phyloP scores from a whole-genome alignment of 495 filamentous ascomycete genomes.

The Lasiosphaeris hirsuta region DNA sequence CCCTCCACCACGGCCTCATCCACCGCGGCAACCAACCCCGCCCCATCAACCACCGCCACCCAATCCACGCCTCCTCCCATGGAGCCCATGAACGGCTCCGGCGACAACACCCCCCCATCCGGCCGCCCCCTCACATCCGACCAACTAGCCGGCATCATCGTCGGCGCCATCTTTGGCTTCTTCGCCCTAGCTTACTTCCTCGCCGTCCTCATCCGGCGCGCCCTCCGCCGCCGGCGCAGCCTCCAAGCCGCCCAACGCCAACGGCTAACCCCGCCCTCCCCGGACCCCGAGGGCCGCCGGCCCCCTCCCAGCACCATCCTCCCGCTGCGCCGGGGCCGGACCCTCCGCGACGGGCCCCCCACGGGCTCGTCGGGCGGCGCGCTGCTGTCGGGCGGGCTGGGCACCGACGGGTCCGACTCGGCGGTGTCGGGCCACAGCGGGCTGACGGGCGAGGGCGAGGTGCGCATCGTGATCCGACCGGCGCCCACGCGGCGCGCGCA shows the following conservation, averaged over 20 bases:
- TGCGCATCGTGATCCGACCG: slow-evolving; percentile 29
- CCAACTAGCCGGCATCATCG: slow-evolving; percentile 24
- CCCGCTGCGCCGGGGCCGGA: too few species aligned
- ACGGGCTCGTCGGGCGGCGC: too few species aligned
- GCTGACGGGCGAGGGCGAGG: slow-evolving; percentile 24
- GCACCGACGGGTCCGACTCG: neutral
- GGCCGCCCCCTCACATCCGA: slow-evolving; percentile 7
- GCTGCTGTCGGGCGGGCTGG: neutral
- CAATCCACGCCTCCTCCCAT: neutral
- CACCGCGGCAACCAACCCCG: neutral
- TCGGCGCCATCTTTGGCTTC: slow-evolving; percentile 19
- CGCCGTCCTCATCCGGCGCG: slow-evolving; percentile 26
- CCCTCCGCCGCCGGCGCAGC: slow-evolving; percentile 16
- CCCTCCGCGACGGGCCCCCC: too few species aligned
- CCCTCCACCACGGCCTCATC: neutral
- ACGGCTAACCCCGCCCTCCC: slow-evolving; percentile 13
- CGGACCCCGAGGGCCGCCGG: neutral
- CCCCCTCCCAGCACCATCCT: neutral
- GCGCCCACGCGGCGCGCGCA: slow-evolving; percentile 17
- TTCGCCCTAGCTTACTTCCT: slow-evolving; percentile 26
- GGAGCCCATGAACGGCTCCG: neutral
- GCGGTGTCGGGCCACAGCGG: slow-evolving; percentile 7
- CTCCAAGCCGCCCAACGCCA: slow-evolving; percentile 19
- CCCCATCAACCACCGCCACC: neutral
- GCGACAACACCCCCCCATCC: neutral